Base-by-base conservation (phyloP, 2,329 filamentous ascomycete genomes). In the Coniochaeta sp. region DNA sequence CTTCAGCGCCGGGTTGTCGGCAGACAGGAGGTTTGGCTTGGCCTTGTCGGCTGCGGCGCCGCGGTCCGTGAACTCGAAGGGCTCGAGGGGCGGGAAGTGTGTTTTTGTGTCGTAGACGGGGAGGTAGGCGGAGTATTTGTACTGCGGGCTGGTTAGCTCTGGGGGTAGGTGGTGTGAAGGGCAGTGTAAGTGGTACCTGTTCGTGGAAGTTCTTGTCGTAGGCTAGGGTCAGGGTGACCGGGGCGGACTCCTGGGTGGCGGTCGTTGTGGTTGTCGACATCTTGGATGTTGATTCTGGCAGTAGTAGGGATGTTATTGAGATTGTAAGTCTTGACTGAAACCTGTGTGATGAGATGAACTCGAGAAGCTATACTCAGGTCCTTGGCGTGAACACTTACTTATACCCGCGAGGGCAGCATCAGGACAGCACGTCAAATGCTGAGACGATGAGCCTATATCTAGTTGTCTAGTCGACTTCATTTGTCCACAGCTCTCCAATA, bases 31-130 rank as follows among this genome's bases (percentile, higher is more conserved):
- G 38, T 69, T 68, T 2, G 62, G 50, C 63, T 72, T 71, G 14
- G 62, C 61, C 62, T 70, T 70, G 55, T 72, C 64, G 44, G 70
- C 70, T 10, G 65, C 67, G 2, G 71, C 66, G 0, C 69, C 72
- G 10, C 69, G 68, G 62, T 73, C 71, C 54, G 62, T 61, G 60
- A 71, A 72, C 5, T 67, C 66, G 30, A 72, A 73, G 2, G 68
- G 65, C 60, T 73, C 58, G 5, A 72, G 64, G 3, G 70, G 66
- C 16, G 68, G 67, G 9, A 71, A 67, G 22, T 57, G 61, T 0
- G 70, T 69, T 30, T 65, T 68, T 47, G 68, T 66, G 60, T 73
- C 70, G 55, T 72, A 72, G n/a, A 72, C 70, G 1, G 71, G 71
- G 9, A 73, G 70, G 58, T 72, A 73, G 10, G 62, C 64, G 0